Percentiles rank a stretch among this genome's conserved stretches.
Conservation (phyloP, 768 basidiomycete genomes). For the Tulasnella sp. region DNA sequence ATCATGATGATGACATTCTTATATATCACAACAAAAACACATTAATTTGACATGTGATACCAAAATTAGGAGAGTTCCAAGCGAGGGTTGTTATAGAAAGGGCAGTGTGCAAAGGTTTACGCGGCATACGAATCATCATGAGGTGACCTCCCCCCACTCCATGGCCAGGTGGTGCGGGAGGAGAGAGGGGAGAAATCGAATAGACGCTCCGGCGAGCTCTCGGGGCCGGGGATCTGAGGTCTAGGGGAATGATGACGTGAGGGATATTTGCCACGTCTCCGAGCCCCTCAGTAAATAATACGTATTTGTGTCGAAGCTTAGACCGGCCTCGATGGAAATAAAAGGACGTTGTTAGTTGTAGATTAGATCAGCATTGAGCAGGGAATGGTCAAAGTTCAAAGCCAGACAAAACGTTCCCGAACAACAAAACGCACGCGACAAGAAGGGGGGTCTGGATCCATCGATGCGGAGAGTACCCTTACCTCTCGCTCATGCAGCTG, state of each 20-base stretch:
- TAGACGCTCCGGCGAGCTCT: background rate
- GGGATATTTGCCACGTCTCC: background rate
- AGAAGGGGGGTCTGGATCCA: constrained; percentile 1
- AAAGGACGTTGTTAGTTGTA: background rate
- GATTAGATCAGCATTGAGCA: background rate
- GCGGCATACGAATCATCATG: background rate
- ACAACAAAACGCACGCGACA: background rate
- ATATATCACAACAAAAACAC: background rate
- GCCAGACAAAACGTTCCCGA: background rate
- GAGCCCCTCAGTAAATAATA: too few relatives aligned
- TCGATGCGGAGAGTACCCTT: background rate
- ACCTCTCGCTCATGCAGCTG: background rate
- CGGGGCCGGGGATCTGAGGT: background rate
- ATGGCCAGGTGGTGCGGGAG: background rate
- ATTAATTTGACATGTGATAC: background rate
- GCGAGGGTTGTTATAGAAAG: background rate
- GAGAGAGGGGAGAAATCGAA: background rate
- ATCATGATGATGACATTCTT: background rate
- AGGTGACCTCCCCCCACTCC: background rate
- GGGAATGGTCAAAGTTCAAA: background rate
- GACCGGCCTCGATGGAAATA: background rate
- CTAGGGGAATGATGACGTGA: background rate
- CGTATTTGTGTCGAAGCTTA: too few relatives aligned
- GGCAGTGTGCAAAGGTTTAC: background rate
- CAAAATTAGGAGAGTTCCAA: background rate